Evolutionary conservation across 768 basidiomycete species (phyloP).

Genomic region (Russula dissimulans): DNA sequence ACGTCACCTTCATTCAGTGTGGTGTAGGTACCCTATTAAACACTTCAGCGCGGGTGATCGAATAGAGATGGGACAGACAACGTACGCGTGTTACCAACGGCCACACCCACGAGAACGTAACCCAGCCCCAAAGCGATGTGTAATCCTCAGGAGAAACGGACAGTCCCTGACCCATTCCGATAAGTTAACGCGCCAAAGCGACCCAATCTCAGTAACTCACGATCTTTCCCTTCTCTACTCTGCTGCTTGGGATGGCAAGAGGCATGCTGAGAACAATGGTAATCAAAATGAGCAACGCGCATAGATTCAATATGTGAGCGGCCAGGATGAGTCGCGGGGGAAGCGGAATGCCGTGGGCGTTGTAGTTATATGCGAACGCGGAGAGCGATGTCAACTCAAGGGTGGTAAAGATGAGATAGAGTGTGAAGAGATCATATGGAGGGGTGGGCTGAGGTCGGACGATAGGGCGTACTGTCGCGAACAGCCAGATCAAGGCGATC

Average conservation of each 20-base stretch:
- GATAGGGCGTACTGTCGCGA: slow-evolving; percentile 49
- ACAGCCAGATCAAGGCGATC: slow-evolving; percentile 54
- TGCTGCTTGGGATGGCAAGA: slow-evolving; percentile 48
- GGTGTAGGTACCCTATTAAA: slow-evolving; percentile 30
- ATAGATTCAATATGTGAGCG: slow-evolving; percentile 34
- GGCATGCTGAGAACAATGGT: slow-evolving; percentile 52
- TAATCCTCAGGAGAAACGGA: slow-evolving; percentile 70
- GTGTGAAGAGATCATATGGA: slow-evolving; percentile 51
- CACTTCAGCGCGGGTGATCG: background rate
- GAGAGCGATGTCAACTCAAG: slow-evolving; percentile 42
- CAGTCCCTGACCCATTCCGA: slow-evolving; percentile 34
- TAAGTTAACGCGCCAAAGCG: background rate
- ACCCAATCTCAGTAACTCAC: slow-evolving; percentile 33
- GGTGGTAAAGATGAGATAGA: slow-evolving; percentile 44
- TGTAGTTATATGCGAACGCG: slow-evolving; percentile 43
- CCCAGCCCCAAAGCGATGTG: slow-evolving; percentile 60
- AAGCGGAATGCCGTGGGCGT: slow-evolving; percentile 35
- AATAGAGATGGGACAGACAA: background rate
- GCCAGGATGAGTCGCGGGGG: slow-evolving; percentile 27
- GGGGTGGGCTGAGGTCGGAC: slow-evolving; percentile 45
- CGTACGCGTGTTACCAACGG: slow-evolving; percentile 47
- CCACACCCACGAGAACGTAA: slow-evolving; percentile 62
- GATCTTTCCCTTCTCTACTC: slow-evolving; percentile 46
- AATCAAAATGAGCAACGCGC: slow-evolving; percentile 36
- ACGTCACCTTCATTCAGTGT: slow-evolving; percentile 66